Base-by-base conservation (phyloP, 164 flowering plant genomes). In the Tinospora cordifolia region DNA sequence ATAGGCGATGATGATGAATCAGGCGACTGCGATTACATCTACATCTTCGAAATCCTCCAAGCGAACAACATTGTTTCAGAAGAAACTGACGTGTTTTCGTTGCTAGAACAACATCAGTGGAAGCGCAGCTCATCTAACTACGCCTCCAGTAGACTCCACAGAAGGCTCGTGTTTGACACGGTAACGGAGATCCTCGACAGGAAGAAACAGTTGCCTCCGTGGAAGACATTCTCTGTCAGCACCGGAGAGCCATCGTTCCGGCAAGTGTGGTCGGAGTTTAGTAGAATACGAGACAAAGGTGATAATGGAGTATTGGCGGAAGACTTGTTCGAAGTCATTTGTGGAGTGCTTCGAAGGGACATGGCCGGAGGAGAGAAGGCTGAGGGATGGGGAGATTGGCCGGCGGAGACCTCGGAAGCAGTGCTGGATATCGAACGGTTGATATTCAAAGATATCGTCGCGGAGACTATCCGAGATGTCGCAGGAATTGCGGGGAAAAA, bases 361-460 rank as follows among this genome's bases (percentile, higher is more conserved):
- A 72, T 93, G 54, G 87, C 82, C 8, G 82, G 80, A 9, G 82
- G 80, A 9, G 91, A 87, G 41, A 74, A 79, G 6, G 34, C 70
- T 3, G 74, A 69, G 30, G 89, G 90, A 0, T 90, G 96, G 98
- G 87, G 72, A 1, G 91, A 87, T 46, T 76, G 79, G 26, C 85
- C 78, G 5, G 58, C 78, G 14, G 93, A 86, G 85, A 71, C 80
- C 68, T 86, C 93, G 14, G 89, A 85, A 1, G 79, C 83, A 0
- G 96, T 90, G 60, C 62, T 92, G 70, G 90, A 90, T 78, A 83
- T 94, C 70, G 99, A 94, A 78, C 78, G 97, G 79, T 68, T 85
- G 65, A 79, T 94, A 27, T 94, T 89, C 78, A 94, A 89, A 80
- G 99, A 92, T 75, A 79, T 94, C 68, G 79, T 94, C 25, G 83